Evolutionary conservation across 768 basidiomycete genomes (phyloP).

Genomic region (Strobilomyces echinocephalus): DNA sequence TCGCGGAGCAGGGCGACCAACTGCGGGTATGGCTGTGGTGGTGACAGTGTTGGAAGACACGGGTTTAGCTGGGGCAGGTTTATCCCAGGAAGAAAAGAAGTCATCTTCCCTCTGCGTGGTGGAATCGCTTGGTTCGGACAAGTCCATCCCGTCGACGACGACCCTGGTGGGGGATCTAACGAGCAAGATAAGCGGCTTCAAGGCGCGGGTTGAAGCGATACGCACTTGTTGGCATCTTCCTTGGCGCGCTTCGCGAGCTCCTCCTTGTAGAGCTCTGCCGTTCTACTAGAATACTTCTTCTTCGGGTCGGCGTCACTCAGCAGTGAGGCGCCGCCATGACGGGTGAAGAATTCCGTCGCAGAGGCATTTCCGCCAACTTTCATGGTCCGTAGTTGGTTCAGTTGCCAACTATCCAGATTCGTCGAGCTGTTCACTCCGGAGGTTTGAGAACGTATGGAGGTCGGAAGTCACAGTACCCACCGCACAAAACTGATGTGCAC

Average conservation of each 20-base stretch:
- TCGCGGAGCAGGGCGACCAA: slow-evolving; percentile 56
- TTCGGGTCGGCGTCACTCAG: slow-evolving; percentile 73
- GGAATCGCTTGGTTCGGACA: slow-evolving; percentile 34
- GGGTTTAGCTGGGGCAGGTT: slow-evolving; percentile 57
- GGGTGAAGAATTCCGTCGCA: slow-evolving; percentile 84
- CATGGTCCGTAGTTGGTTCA: slow-evolving; percentile 88
- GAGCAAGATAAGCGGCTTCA: neutral
- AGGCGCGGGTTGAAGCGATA: slow-evolving; percentile 2
- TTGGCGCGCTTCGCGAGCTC: slow-evolving; percentile 76
- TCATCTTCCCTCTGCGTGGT: slow-evolving; percentile 68
- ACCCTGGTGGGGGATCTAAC: slow-evolving; percentile 73
- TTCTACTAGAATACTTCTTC: slow-evolving; percentile 82
- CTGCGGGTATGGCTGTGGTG: slow-evolving; percentile 49
- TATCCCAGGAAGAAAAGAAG: slow-evolving; percentile 97
- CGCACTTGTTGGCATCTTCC: slow-evolving; percentile 69
- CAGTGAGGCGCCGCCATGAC: slow-evolving; percentile 73
- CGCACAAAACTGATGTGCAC: slow-evolving; percentile 97
- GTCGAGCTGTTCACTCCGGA: slow-evolving; percentile 64
- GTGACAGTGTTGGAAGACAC: slow-evolving; percentile 49
- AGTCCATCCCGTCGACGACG: slow-evolving; percentile 75
- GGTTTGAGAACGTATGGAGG: slow-evolving; percentile 6
- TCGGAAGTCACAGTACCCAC: slow-evolving; percentile 40
- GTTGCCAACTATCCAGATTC: slow-evolving; percentile 93
- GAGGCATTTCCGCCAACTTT: slow-evolving; percentile 92
- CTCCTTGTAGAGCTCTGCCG: slow-evolving; percentile 88